A percentile compares a stretch with the other conserved stretches of the same genome.
These are phyloP conservation scores for Casuarina cunninghamiana DNA, from an alignment of 306 rosid species.

Conservation along the genomic window DNA sequence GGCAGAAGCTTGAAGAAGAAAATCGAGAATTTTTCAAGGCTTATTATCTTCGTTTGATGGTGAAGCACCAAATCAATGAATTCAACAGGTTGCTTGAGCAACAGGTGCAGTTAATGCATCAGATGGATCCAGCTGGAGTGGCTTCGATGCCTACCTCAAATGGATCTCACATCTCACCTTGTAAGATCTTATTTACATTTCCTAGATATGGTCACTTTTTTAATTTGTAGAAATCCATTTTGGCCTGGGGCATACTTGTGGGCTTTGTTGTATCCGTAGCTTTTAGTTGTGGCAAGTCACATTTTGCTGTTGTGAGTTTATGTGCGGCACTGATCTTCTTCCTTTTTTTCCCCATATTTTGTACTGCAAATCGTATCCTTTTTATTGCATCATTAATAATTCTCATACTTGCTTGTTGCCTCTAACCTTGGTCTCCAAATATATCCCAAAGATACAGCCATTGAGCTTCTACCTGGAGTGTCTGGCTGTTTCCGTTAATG, in stretches of 20 bases:
- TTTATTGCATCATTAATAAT: neutral
- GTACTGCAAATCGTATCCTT: neutral
- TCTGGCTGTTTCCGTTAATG: neutral
- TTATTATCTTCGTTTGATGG: slow-evolving; percentile 74
- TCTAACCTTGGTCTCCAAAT: neutral
- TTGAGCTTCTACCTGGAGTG: neutral
- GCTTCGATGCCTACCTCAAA: slow-evolving; percentile 60
- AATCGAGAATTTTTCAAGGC: slow-evolving; percentile 87
- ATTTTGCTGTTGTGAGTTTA: neutral
- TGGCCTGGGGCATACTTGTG: neutral
- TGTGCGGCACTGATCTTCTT: neutral
- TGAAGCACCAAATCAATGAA: slow-evolving; percentile 81
- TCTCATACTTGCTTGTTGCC: neutral
- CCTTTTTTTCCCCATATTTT: neutral
- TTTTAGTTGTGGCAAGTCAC: neutral
- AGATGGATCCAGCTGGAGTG: slow-evolving; percentile 51
- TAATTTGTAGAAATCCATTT: neutral
- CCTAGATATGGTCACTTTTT: neutral
- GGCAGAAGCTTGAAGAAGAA: slow-evolving; percentile 96
- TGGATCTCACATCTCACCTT: slow-evolving; percentile 61
- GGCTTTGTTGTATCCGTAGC: neutral
- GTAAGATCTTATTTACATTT: slow-evolving; percentile 35
- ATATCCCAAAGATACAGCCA: neutral
- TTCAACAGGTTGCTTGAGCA: slow-evolving; percentile 83
- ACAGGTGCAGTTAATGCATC: slow-evolving; percentile 67